Base-by-base conservation (phyloP, 2,329 filamentous ascomycete species). In the Cladobotryum protrusum region DNA sequence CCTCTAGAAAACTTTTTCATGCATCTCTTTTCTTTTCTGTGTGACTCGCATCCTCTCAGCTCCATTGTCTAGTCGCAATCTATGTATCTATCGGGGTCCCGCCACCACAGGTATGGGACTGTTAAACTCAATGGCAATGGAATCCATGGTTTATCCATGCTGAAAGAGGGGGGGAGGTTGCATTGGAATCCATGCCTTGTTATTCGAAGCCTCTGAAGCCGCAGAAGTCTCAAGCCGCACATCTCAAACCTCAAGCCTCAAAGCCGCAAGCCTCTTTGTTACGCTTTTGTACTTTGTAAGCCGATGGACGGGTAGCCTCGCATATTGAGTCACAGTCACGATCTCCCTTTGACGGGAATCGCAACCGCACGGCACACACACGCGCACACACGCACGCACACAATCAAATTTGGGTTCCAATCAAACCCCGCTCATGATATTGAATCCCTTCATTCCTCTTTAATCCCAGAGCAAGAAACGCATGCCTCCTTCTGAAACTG, bases 261-360 rank as follows among this genome's bases (percentile, higher is more conserved):
- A 24, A n/a, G n/a, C n/a, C n/a, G n/a, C 24, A 45, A 41, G 29
- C 45, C 20, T 41, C 36, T 40, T 48, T 47, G 19, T 33, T 14
- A 13, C 36, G 17, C 44, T 19, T 34, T 46, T 37, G 35, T 6
- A 37, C 15, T 43, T 24, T 29, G 24, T 29, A 29, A 35, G 45
- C 45, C 49, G 47, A 20, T 20, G 20, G 18, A 45, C 43, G 41
- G 36, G 48, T 46, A 49, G 50, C 50, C 47, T 52, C 47, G 46
- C 50, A 43, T 24, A 37, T 49, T 52, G 50, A 52, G 46, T 52
- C 50, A 52, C 47, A 36, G 47, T 49, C 50, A 41, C 50, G 34
- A 14, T 40, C 42, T 29, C 24, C 24, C 24, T 29, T 29, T 29
- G 24, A 29, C 24, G 24, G 24, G 34, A 18, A 34, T 35, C 29